Evolutionary conservation across 768 basidiomycete genomes (phyloP), one percentile per base, ranked within the genome.

Genomic region (Sutorius australiensis): DNA sequence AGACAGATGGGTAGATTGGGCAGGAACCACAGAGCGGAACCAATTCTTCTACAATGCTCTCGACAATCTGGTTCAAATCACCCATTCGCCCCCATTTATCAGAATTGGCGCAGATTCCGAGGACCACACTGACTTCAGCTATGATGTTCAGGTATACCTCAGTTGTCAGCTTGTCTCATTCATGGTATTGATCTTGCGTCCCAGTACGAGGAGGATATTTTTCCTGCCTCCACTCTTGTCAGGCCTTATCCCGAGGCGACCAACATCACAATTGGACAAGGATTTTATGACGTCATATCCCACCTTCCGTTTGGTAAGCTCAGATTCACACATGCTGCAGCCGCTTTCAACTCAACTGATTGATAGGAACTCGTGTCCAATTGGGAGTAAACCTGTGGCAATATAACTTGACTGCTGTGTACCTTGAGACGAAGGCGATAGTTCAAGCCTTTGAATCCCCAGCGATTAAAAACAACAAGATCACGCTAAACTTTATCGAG

Each of bases 1-100:
- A 65, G 86, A 88, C 57, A 73, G 81, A 31, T 87, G 84, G 84
- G 71, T 74, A 10, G 85, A 86, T 55, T 89, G 86, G 86, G 69
- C 70, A 11, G 86, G 87, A 13, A 74, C 73, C 10, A 53, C 59
- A 6, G 67, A 74, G 3, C 72, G 71, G 32, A 87, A 88, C 60
- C 52, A 75, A 16, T 87, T 86, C 67, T 79, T 83, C 55, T 75
- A 74, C 70, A 85, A 82, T 52, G 76, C 78, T 4, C 72, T 88
- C 46, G 70, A 79, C 48, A 85, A 85, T 65, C 63, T 85, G 51
- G 78, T 72, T 24, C 58, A 66, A 33, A 71, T 84, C 28, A 78
- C 82, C 5, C 80, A 83, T 1, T 61, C 66, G 16, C 74, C 80
- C 1, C 80, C 85, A 11, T 77, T 73, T 43, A 78, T 87, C 53